Conservation (phyloP, 768 basidiomycete genomes). For the Lactarius sp. region DNA sequence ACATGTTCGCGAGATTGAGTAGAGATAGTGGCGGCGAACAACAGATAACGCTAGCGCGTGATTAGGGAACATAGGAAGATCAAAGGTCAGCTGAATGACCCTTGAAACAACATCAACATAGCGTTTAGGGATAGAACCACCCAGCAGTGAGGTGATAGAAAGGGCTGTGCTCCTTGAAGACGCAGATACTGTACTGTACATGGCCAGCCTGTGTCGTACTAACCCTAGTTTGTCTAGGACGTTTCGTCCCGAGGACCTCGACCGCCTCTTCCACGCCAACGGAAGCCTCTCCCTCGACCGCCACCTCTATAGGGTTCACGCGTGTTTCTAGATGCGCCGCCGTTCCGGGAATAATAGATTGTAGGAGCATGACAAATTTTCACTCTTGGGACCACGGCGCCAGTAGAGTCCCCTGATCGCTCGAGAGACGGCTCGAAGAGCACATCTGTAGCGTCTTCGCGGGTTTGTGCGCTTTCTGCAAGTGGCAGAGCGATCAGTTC, state of each 20-base stretch:
- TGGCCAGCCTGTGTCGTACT: neutral
- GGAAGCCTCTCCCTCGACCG: neutral
- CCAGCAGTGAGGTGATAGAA: neutral
- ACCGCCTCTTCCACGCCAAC: conserved; percentile 1
- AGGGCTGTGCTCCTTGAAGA: neutral
- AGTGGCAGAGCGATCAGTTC: neutral
- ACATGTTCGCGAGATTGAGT: neutral
- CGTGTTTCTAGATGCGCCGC: neutral
- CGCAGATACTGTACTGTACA: neutral
- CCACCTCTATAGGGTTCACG: neutral
- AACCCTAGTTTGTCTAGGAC: neutral
- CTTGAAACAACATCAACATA: neutral
- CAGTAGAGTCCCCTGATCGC: neutral
- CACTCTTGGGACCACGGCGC: neutral
- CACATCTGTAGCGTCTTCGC: conserved; percentile 10
- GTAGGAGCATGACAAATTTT: conserved; percentile 1
- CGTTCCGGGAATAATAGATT: neutral
- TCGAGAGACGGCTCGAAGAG: conserved; percentile 7
- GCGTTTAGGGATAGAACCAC: neutral
- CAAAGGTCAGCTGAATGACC: neutral
- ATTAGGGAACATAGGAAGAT: neutral
- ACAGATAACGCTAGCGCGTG: neutral
- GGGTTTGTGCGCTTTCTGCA: conserved; percentile 12
- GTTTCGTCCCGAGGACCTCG: neutral
- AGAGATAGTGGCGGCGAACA: neutral